Evolutionary conservation across 1,139 yeast genomes (phyloP).

Genomic region (Magnusiomyces magnusii): DNA sequence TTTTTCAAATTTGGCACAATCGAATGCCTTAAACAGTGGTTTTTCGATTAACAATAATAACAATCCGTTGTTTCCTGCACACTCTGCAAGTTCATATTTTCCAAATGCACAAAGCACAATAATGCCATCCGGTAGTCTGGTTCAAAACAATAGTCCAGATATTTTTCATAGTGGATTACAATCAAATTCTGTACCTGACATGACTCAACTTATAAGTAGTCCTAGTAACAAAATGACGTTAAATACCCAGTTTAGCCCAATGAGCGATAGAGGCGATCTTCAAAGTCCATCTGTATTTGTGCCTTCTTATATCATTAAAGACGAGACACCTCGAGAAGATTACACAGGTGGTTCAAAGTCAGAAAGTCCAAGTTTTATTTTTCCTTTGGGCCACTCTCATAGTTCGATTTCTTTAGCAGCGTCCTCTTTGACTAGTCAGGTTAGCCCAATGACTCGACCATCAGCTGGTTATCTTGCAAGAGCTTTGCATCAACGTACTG

Average conservation of each 20-base stretch:
- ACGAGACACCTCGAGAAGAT: conserved; percentile 9
- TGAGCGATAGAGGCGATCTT: conserved; percentile 5
- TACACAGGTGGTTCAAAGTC: neutral
- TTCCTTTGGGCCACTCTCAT: conserved; percentile 28
- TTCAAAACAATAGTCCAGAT: neutral
- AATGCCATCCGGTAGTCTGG: neutral
- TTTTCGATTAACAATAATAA: neutral
- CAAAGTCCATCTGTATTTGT: conserved; percentile 8
- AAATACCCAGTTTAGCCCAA: conserved; percentile 2
- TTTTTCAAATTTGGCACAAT: neutral
- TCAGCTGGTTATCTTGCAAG: conserved; percentile 22
- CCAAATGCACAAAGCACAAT: neutral
- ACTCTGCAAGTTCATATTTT: neutral
- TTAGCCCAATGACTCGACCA: conserved; percentile 16
- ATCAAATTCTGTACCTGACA: neutral
- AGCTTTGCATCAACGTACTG: conserved; percentile 18
- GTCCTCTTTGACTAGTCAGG: conserved; percentile 19
- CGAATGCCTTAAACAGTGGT: neutral
- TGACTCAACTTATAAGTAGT: conserved; percentile 2
- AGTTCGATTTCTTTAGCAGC: conserved; percentile 30
- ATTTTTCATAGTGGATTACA: neutral
- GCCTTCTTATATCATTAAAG: conserved; percentile 1
- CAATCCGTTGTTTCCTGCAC: neutral
- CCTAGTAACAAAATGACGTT: neutral
- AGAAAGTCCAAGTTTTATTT: conserved; percentile 12